These are phyloP conservation scores for Suhomyces kunorum DNA, from an alignment of 1,139 yeast genomes.

Conservation along the genomic window DNA sequence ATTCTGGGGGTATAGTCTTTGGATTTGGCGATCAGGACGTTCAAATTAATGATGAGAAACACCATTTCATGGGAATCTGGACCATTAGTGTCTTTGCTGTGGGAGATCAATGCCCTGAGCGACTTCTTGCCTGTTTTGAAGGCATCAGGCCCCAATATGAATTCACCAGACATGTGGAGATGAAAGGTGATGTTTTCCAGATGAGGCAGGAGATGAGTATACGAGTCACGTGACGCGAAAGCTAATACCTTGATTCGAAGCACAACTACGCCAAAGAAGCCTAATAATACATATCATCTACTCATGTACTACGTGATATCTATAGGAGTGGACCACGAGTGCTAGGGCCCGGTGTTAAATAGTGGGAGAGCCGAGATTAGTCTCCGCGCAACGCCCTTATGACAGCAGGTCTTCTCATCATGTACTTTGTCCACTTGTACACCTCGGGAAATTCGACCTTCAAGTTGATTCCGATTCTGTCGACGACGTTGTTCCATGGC, in stretches of 20 bases:
- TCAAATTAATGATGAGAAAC: conserved; percentile 56
- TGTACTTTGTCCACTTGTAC: conserved; percentile 89
- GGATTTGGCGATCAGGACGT: conserved; percentile 45
- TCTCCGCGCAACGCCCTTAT: conserved; percentile 74
- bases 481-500: conserved; percentile 97
- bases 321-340: not conserved
- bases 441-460: conserved; percentile 92
- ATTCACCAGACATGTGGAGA: conserved; percentile 12
- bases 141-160: conserved; percentile 33
- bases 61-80: conserved; percentile 33
- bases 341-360: not conserved
- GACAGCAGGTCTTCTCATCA: conserved; percentile 89
- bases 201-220: too few species aligned
- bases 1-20: conserved; percentile 67
- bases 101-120: conserved; percentile 36
- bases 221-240: conserved; percentile 1
- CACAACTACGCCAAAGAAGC: not conserved
- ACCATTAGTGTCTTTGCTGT: conserved; percentile 24
- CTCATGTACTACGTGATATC: conserved; percentile 2
- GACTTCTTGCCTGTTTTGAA: conserved; percentile 33
- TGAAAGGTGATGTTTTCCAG: not conserved
- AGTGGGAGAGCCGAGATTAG: conserved; percentile 16
- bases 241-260: too few species aligned
- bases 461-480: conserved; percentile 84
- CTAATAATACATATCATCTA: conserved; percentile 1